Evolutionary conservation across 805 yeast genomes (phyloP).

Genomic region (Wickerhamiella spandovensis): DNA sequence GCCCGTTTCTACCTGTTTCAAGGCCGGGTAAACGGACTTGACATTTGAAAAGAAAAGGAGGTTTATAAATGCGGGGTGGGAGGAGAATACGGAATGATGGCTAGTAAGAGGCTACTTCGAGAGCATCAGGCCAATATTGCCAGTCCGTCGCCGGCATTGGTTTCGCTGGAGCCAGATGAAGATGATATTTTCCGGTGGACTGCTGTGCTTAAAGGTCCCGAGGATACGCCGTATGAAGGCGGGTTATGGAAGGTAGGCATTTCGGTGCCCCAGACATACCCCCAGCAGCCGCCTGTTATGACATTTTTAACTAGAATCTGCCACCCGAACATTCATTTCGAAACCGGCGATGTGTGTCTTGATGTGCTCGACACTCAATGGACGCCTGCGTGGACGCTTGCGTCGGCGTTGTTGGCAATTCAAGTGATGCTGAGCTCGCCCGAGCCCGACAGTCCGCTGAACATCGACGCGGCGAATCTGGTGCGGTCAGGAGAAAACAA

Average conservation of each 20-base stretch:
- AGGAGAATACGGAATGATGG: not conserved
- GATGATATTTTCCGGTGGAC: slow-evolving; percentile 19
- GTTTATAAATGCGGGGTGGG: not conserved
- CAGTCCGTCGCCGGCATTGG: slow-evolving; percentile 22
- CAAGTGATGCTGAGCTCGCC: slow-evolving; percentile 26
- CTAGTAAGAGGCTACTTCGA: slow-evolving; percentile 19
- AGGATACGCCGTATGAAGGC: slow-evolving; percentile 31
- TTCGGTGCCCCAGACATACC: slow-evolving; percentile 30
- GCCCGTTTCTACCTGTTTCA: no score
- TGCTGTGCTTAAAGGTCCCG: slow-evolving; percentile 26
- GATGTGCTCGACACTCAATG: slow-evolving; percentile 27
- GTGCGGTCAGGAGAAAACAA: slow-evolving; percentile 20
- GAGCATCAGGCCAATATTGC: slow-evolving; percentile 18
- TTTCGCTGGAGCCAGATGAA: slow-evolving; percentile 16
- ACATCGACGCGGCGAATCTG: slow-evolving; percentile 29
- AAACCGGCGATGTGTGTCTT: slow-evolving; percentile 28
- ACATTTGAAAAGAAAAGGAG: no score
- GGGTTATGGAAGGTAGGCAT: slow-evolving; percentile 39
- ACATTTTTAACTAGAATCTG: slow-evolving; percentile 25
- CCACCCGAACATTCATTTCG: slow-evolving; percentile 28
- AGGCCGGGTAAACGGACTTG: no score
- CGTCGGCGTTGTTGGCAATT: slow-evolving; percentile 26
- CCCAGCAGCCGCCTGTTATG: slow-evolving; percentile 37
- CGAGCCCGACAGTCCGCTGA: slow-evolving; percentile 28
- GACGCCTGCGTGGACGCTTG: slow-evolving; percentile 31